Evolutionary conservation across 2,329 filamentous ascomycete species (phyloP).

Genomic region (Raffaelea deltoideospora): DNA sequence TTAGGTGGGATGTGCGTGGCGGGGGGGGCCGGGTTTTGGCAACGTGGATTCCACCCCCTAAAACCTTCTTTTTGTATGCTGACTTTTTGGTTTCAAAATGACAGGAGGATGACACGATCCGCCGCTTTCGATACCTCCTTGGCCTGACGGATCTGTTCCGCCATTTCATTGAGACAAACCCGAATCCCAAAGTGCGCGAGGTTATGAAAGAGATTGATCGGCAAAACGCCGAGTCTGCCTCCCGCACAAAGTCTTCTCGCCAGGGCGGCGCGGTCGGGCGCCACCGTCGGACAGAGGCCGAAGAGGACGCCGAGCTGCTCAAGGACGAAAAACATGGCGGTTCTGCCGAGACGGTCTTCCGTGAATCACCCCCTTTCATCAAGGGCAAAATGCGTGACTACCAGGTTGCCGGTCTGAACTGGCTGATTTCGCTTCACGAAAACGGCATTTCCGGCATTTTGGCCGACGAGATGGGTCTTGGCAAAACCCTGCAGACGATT

Average conservation of each 20-base stretch:
- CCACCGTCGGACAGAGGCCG: slow-evolving; percentile 81
- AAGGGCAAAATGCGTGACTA: slow-evolving; percentile 89
- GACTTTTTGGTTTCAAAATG: too few relatives aligned
- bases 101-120: slow-evolving; percentile 86
- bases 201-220: slow-evolving; percentile 91
- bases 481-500: slow-evolving; percentile 95
- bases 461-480: slow-evolving; percentile 96
- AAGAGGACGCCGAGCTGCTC: slow-evolving; percentile 82
- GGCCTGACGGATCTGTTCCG: slow-evolving; percentile 94
- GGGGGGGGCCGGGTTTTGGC: too few relatives aligned
- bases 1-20: too few relatives aligned
- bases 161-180: slow-evolving; percentile 97
- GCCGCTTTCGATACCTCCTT: slow-evolving; percentile 85
- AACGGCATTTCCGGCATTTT: slow-evolving; percentile 98
- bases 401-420: slow-evolving; percentile 88
- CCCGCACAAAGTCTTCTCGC: slow-evolving; percentile 58
- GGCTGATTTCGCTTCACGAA: slow-evolving; percentile 93
- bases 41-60: too few relatives aligned
- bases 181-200: slow-evolving; percentile 84
- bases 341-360: slow-evolving; percentile 76
- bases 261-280: slow-evolving; percentile 74
- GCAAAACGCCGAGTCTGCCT: slow-evolving; percentile 64
- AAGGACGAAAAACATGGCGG: slow-evolving; percentile 82
- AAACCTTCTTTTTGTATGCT: too few relatives aligned
- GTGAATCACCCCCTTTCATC: slow-evolving; percentile 85